Conservation (phyloP, 352 stramenopile species). For the Blastocystis hominis region DNA sequence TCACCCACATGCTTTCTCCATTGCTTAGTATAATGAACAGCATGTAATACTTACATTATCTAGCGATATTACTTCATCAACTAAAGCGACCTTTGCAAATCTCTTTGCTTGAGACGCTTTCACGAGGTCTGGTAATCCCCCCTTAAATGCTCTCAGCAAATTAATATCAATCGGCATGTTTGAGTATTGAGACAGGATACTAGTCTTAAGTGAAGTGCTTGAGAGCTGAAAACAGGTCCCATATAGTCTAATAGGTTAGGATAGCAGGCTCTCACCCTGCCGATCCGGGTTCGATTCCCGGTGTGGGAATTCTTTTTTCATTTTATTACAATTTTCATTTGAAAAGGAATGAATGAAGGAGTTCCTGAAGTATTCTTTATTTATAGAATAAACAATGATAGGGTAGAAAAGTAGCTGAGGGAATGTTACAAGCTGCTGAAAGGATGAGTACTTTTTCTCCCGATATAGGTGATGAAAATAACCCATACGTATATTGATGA, state of each 20-base stretch:
- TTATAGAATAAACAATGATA: neutral
- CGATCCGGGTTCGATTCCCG: constrained; percentile 58
- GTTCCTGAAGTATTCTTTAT: neutral
- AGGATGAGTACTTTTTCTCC: neutral
- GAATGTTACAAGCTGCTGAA: neutral
- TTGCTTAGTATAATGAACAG: neutral
- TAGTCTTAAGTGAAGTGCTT: neutral
- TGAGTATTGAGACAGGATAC: neutral
- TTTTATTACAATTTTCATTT: neutral
- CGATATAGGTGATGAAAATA: neutral
- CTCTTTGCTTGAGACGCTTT: neutral
- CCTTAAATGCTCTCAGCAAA: constrained; percentile 64
- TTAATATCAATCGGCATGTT: constrained; percentile 80
- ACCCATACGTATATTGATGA: neutral
- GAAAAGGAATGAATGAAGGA: neutral
- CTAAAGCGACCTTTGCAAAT: neutral
- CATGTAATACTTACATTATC: neutral
- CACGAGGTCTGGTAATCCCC: neutral
- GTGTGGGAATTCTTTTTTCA: constrained; percentile 37
- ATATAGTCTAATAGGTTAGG: constrained; percentile 59
- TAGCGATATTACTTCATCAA: constrained; percentile 13
- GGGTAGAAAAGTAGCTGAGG: neutral
- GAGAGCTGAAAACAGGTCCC: neutral
- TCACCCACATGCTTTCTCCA: constrained; percentile 1
- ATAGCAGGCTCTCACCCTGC: constrained; percentile 58